Evolutionary conservation across 2,329 filamentous ascomycete genomes (phyloP).

Genomic region (Simplicillium aogashimaense): DNA sequence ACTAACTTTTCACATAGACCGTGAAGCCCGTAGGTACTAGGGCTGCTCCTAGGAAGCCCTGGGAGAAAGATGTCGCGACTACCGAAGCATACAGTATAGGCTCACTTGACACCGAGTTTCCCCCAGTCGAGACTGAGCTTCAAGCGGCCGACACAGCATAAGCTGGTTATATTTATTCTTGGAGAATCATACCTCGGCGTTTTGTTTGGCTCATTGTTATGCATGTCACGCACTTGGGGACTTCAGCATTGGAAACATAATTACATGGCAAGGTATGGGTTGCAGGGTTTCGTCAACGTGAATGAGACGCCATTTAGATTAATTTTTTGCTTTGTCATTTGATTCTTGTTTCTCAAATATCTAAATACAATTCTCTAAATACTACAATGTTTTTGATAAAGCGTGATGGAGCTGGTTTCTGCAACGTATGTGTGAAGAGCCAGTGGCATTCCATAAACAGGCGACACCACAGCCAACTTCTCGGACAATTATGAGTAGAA

Average conservation of each 20-base stretch:
- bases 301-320: too few relatives aligned
- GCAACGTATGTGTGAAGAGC: too few relatives aligned
- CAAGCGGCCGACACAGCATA: constrained; percentile 18
- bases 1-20: constrained; percentile 18
- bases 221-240: too few relatives aligned
- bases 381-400: too few relatives aligned
- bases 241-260: neutral
- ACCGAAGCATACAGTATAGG: constrained; percentile 10
- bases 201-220: neutral
- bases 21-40: constrained; percentile 38
- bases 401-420: too few relatives aligned
- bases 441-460: too few relatives aligned
- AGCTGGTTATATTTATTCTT: neutral
- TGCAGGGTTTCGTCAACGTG: too few relatives aligned
- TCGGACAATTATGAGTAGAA: too few relatives aligned
- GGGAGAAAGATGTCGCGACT: constrained; percentile 53
- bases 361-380: too few relatives aligned
- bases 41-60: constrained; percentile 52
- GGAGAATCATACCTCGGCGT: neutral
- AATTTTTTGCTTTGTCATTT: too few relatives aligned
- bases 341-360: too few relatives aligned
- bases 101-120: constrained; percentile 23
- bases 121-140: constrained; percentile 24
- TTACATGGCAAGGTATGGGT: neutral
- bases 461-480: too few relatives aligned